Conservation (phyloP, 352 stramenopile genomes). For the Pilasporangium apinafurcum region DNA sequence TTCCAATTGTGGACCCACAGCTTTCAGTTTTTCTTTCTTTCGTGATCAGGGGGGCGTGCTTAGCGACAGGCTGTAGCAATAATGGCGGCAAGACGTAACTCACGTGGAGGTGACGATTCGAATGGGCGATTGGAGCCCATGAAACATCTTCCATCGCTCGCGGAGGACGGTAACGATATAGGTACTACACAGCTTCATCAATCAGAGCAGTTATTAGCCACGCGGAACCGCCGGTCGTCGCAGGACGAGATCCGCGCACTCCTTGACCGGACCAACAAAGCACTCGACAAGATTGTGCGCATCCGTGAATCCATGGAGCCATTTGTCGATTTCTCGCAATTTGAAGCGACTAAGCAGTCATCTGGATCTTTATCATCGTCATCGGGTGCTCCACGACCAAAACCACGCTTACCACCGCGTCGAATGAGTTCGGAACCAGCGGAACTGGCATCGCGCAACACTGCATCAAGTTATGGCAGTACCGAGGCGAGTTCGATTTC, state of each 20-base stretch:
- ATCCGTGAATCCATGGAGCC: conserved; percentile 83
- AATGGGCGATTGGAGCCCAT: too few relatives aligned
- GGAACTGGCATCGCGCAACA: conserved; percentile 12
- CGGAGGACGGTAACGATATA: too few relatives aligned
- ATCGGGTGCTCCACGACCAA: not conserved
- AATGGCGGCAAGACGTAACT: too few relatives aligned
- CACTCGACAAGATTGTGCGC: conserved; percentile 77
- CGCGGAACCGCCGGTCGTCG: conserved; percentile 31
- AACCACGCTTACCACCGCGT: not conserved
- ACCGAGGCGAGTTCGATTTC: conserved; percentile 36
- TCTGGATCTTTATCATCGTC: conserved; percentile 11
- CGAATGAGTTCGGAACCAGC: conserved; percentile 6
- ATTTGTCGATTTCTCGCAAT: conserved; percentile 77
- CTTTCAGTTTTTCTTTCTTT: too few relatives aligned
- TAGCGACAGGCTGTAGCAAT: too few relatives aligned
- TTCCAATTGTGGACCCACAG: too few relatives aligned
- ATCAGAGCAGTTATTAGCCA: too few relatives aligned
- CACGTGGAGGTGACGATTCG: too few relatives aligned
- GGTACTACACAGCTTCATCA: too few relatives aligned
- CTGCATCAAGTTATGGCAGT: conserved; percentile 53
- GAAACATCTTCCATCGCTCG: too few relatives aligned
- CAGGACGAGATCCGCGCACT: conserved; percentile 73
- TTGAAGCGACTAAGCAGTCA: conserved; percentile 42
- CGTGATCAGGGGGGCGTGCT: too few relatives aligned
- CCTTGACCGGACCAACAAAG: conserved; percentile 53